A percentile compares a stretch with the other conserved stretches of the same genome.
phyloP scores from a whole-genome alignment of 345 rosid species.

The Camelina sativa region DNA sequence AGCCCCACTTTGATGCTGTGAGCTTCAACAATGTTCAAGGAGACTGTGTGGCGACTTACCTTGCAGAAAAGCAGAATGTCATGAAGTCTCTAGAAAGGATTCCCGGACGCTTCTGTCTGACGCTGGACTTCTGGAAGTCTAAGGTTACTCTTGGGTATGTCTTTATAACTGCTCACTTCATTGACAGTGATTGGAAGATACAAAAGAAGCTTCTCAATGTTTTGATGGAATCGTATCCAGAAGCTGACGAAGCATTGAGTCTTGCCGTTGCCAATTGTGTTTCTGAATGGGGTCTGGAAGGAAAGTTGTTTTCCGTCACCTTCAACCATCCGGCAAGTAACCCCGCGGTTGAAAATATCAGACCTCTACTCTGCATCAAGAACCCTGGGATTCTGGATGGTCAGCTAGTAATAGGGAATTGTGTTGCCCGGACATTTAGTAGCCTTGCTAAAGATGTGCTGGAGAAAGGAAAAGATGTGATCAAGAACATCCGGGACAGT shows the following conservation, averaged over 20 bases:
- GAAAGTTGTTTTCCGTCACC: slow-evolving; percentile 76
- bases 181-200: slow-evolving; percentile 83
- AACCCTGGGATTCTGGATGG: slow-evolving; percentile 80
- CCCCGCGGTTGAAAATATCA: slow-evolving; percentile 64
- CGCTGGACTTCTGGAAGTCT: slow-evolving; percentile 78
- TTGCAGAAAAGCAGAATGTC: slow-evolving; percentile 78
- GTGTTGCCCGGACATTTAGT: slow-evolving; percentile 65
- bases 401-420: slow-evolving; percentile 72
- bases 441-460: slow-evolving; percentile 67
- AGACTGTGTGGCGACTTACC: slow-evolving; percentile 85
- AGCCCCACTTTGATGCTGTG: slow-evolving; percentile 71
- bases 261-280: slow-evolving; percentile 84
- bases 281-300: slow-evolving; percentile 84
- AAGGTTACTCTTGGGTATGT: slow-evolving; percentile 72
- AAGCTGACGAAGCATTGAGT: slow-evolving; percentile 68
- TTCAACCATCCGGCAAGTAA: slow-evolving; percentile 60
- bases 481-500: slow-evolving; percentile 76
- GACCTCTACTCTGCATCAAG: slow-evolving; percentile 68
- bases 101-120: slow-evolving; percentile 78
- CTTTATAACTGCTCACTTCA: slow-evolving; percentile 76
- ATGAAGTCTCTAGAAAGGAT: slow-evolving; percentile 69
- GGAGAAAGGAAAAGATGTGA: slow-evolving; percentile 54
- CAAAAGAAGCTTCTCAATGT: slow-evolving; percentile 77
- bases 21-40: slow-evolving; percentile 85
- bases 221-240: slow-evolving; percentile 85